Conservation (phyloP, 2,329 filamentous ascomycete species). For the Xylaria sp. region DNA sequence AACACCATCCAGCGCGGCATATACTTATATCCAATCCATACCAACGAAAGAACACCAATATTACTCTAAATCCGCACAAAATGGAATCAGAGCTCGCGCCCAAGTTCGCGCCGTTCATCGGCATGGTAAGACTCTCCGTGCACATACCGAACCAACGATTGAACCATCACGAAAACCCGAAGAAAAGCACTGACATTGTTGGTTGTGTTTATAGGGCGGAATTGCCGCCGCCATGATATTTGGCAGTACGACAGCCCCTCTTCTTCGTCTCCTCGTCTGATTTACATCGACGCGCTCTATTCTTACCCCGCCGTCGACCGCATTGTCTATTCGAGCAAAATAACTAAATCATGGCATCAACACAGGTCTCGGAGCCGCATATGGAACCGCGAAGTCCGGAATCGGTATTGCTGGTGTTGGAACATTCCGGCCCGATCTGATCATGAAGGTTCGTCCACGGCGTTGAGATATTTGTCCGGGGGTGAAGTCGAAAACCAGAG, state of each 20-base stretch:
- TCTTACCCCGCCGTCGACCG: constrained; percentile 21
- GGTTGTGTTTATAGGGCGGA: constrained; percentile 51
- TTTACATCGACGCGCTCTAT: constrained; percentile 3
- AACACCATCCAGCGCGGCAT: too few relatives aligned
- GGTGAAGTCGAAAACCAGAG: not conserved
- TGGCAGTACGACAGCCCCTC: constrained; percentile 55
- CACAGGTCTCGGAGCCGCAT: constrained; percentile 66
- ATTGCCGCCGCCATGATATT: constrained; percentile 81
- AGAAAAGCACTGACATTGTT: not conserved
- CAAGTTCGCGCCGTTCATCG: constrained; percentile 82
- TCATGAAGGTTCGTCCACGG: constrained; percentile 68
- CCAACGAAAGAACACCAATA: not conserved
- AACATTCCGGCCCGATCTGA: constrained; percentile 77
- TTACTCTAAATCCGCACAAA: not conserved
- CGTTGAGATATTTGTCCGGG: not conserved
- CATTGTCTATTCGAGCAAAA: not conserved
- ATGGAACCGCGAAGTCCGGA: constrained; percentile 82
- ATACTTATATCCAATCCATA: too few relatives aligned
- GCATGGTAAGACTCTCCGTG: constrained; percentile 60
- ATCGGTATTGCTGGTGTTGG: constrained; percentile 83
- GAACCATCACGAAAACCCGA: not conserved
- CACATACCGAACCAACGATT: constrained; percentile 16
- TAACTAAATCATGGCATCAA: constrained; percentile 23
- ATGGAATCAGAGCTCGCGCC: constrained; percentile 58
- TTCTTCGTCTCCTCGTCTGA: not conserved